phyloP scores from a whole-genome alignment of 306 rosid species.

The Adenanthera pavonina region DNA sequence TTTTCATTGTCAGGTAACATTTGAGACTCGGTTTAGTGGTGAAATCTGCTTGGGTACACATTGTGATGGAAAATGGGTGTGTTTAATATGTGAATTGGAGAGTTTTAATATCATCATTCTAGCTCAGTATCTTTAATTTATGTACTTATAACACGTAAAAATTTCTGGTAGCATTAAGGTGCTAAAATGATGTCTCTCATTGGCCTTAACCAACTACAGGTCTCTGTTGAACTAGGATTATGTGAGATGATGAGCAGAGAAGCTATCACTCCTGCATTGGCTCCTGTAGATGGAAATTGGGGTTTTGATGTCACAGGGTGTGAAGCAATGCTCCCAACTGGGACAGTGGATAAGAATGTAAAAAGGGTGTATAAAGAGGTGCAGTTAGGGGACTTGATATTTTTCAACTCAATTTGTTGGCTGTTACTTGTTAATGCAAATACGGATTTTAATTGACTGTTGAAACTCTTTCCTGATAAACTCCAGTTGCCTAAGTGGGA shows the following conservation, averaged over 20 bases:
- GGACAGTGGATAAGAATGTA: slow-evolving; percentile 66
- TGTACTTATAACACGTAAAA: neutral
- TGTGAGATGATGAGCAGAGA: slow-evolving; percentile 77
- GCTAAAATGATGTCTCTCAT: neutral
- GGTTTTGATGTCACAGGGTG: slow-evolving; percentile 72
- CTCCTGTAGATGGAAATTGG: slow-evolving; percentile 79
- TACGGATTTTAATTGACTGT: slow-evolving; percentile 19
- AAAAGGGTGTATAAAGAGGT: slow-evolving; percentile 77
- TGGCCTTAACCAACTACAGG: slow-evolving; percentile 49
- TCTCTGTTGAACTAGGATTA: slow-evolving; percentile 81
- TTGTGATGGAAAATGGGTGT: neutral
- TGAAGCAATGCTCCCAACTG: slow-evolving; percentile 73
- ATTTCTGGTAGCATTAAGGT: neutral
- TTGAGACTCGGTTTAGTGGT: slow-evolving; percentile 23
- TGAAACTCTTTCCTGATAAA: slow-evolving; percentile 33
- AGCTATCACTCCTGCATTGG: slow-evolving; percentile 58
- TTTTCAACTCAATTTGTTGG: neutral
- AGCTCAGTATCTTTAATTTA: neutral
- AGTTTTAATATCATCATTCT: neutral
- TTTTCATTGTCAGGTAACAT: neutral
- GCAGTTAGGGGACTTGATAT: neutral
- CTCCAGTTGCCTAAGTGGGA: slow-evolving; percentile 76
- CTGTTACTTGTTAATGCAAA: neutral
- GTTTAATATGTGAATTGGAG: neutral
- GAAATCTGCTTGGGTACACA: neutral